phyloP scores from a whole-genome alignment of 2,329 filamentous ascomycete species.

The Scedosporium apiospermum region DNA sequence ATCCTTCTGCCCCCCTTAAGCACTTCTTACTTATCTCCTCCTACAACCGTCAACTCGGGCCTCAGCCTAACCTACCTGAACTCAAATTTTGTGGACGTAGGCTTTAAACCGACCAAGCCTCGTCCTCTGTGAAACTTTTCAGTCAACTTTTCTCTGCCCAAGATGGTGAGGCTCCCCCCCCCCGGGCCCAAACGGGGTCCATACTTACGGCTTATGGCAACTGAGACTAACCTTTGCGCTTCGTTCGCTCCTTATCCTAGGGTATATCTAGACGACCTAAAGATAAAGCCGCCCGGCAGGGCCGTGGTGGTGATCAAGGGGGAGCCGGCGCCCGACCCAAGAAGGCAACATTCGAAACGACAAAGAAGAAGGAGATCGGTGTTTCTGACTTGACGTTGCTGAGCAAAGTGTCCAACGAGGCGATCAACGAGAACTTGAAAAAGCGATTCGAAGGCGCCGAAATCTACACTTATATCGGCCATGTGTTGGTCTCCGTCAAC shows the following conservation, averaged over 20 bases:
- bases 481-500: slow-evolving; percentile 98
- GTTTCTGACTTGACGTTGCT: slow-evolving; percentile 95
- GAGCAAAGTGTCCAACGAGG: slow-evolving; percentile 98
- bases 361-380: slow-evolving; percentile 98
- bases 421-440: slow-evolving; percentile 98
- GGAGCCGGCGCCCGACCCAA: slow-evolving; percentile 58
- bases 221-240: background rate
- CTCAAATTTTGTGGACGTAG: background rate
- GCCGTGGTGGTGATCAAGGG: slow-evolving; percentile 27
- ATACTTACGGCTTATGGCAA: background rate
- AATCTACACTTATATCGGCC: slow-evolving; percentile 99
- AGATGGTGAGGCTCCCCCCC: background rate
- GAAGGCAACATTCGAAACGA: slow-evolving; percentile 91
- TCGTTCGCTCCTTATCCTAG: slow-evolving; percentile 12
- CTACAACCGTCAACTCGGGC: background rate
- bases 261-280: slow-evolving; percentile 31
- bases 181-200: background rate
- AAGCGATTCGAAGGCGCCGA: slow-evolving; percentile 95
- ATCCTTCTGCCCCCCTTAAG: background rate
- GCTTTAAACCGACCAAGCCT: background rate
- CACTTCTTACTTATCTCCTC: background rate
- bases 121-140: background rate
- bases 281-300: slow-evolving; percentile 27
- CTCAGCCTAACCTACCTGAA: background rate
- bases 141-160: background rate